Conservation (phyloP, 1,284 basidiomycete genomes). For the Sanghuangporus weigelae region DNA sequence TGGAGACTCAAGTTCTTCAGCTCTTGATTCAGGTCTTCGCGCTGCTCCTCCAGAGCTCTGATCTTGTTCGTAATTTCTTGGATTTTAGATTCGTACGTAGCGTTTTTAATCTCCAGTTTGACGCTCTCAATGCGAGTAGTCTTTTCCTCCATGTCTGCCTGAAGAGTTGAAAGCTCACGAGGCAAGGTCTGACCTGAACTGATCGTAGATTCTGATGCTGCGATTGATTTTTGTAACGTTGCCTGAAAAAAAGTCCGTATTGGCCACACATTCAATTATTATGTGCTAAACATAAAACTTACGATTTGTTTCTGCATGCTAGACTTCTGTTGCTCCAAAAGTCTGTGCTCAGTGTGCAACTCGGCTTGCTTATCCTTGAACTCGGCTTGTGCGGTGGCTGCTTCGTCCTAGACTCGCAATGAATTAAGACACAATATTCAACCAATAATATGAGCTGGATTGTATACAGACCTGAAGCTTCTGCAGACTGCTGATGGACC, state of each 20-base stretch:
- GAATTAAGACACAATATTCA: conserved; percentile 1
- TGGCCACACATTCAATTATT: neutral
- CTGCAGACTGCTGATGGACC: conserved; percentile 52
- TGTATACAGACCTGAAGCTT: conserved; percentile 47
- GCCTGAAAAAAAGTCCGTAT: neutral
- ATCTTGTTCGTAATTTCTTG: conserved; percentile 50
- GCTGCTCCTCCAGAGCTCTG: conserved; percentile 60
- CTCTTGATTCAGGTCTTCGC: conserved; percentile 72
- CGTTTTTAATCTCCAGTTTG: conserved; percentile 51
- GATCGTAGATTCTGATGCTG: conserved; percentile 46
- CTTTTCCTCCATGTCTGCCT: conserved; percentile 68
- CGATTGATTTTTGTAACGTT: conserved; percentile 40
- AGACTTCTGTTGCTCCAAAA: conserved; percentile 47
- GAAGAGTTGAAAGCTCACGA: conserved; percentile 51
- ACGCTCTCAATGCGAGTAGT: conserved; percentile 50
- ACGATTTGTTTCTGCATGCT: conserved; percentile 61
- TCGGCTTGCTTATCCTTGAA: conserved; percentile 50
- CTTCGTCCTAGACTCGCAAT: conserved; percentile 38
- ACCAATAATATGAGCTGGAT: neutral
- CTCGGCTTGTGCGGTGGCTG: conserved; percentile 48
- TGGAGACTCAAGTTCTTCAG: conserved; percentile 73
- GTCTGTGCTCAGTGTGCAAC: conserved; percentile 49
- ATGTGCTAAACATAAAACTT: conserved; percentile 21
- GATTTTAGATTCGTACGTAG: conserved; percentile 70
- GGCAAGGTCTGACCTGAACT: conserved; percentile 54